A percentile compares a stretch with the other conserved stretches of the same genome.
These are phyloP conservation scores for Alternaria incomplexa DNA, from an alignment of 2,329 filamentous ascomycete species.

Conservation along the genomic window DNA sequence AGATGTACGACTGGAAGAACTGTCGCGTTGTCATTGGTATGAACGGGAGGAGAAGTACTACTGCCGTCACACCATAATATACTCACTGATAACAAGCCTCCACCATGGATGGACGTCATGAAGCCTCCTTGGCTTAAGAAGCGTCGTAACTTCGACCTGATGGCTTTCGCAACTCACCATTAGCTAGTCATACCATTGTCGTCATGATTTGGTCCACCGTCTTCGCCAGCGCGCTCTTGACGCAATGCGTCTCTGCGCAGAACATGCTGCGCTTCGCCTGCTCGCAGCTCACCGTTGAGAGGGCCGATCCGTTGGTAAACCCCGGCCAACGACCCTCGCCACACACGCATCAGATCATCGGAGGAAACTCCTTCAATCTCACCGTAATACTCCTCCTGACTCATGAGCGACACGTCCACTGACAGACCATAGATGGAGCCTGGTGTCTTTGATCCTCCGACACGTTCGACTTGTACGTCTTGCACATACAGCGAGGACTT, in stretches of 20 bases:
- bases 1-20: background rate
- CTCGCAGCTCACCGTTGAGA: conserved; percentile 54
- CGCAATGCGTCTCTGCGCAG: conserved; percentile 33
- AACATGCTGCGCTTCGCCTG: conserved; percentile 45
- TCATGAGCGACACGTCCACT: conserved; percentile 1
- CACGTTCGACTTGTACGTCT: conserved; percentile 37
- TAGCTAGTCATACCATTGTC: background rate
- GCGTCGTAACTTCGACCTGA: background rate
- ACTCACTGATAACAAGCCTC: background rate
- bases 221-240: conserved; percentile 26
- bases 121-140: background rate
- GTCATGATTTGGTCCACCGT: conserved; percentile 35
- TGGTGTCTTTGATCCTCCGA: conserved; percentile 28
- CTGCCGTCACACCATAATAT: background rate
- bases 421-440: conserved; percentile 33
- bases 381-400: conserved; percentile 19
- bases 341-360: conserved; percentile 42
- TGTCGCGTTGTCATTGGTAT: background rate
- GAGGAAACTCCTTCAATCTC: conserved; percentile 42
- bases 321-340: conserved; percentile 34
- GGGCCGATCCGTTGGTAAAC: conserved; percentile 56
- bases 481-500: conserved; percentile 42
- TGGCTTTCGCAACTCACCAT: background rate
- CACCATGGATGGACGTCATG: too few relatives aligned
- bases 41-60: background rate